Conservation (phyloP, 345 rosid species). For the Dovyalis caffra region DNA sequence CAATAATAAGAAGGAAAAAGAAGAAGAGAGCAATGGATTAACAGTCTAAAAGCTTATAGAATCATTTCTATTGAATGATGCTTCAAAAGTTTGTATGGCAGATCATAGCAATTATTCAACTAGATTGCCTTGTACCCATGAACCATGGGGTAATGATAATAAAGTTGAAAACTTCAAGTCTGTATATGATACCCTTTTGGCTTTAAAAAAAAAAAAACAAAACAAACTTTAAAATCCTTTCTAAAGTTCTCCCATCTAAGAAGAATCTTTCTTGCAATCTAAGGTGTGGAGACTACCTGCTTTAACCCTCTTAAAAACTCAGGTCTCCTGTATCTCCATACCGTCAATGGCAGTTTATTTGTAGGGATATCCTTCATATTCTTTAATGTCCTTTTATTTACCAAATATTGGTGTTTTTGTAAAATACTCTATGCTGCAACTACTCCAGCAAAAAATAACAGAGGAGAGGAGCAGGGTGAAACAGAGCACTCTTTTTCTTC, state of each 20-base stretch:
- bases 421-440: conserved; percentile 2
- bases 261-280: neutral
- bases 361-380: neutral
- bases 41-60: neutral
- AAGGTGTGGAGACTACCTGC: neutral
- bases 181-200: neutral
- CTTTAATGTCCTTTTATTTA: neutral
- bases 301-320: neutral
- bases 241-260: neutral
- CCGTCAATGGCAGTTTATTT: neutral
- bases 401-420: neutral
- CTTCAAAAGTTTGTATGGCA: neutral
- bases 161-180: neutral
- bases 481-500: conserved; percentile 2
- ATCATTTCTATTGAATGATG: neutral
- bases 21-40: too few relatives aligned
- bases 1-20: neutral
- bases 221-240: neutral
- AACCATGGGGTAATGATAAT: neutral
- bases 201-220: neutral
- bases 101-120: neutral
- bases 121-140: neutral
- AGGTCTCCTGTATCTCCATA: neutral
- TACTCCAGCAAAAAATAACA: neutral
- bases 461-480: neutral